A percentile compares a stretch with the other conserved stretches of the same genome.
Conservation (phyloP, 1,139 yeast genomes). For the Taphrina deformans region DNA sequence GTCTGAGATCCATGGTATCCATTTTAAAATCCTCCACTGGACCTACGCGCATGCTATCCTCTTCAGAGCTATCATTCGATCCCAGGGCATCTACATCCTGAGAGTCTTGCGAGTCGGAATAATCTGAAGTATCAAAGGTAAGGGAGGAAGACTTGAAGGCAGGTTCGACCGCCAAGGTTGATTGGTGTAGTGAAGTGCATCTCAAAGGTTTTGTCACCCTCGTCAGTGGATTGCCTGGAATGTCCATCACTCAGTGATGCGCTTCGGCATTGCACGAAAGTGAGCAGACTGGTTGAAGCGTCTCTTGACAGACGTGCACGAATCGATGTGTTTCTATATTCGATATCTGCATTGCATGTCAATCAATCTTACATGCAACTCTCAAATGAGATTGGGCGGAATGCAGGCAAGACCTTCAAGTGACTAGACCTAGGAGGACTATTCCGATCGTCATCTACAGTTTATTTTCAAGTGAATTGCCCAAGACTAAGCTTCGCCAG, state of each 20-base stretch:
- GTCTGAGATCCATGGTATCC: neutral
- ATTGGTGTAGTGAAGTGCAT: conserved; percentile 29
- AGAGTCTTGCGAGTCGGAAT: conserved; percentile 1
- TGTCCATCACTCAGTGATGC: neutral
- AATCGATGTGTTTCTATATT: no score
- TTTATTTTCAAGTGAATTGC: no score
- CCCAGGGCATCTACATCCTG: neutral
- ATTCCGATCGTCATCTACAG: no score
- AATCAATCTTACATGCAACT: no score
- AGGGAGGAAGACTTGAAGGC: neutral
- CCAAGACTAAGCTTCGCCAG: no score
- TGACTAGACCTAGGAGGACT: no score
- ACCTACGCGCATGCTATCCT: neutral
- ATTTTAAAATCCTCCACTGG: neutral
- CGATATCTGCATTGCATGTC: no score
- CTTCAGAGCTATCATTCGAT: neutral
- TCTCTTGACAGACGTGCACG: no score
- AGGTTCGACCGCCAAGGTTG: conserved; percentile 10
- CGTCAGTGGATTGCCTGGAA: neutral
- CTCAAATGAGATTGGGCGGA: no score
- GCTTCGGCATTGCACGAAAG: neutral
- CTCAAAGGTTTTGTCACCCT: conserved; percentile 22
- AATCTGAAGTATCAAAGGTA: neutral
- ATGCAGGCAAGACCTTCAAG: no score
- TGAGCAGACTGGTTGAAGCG: neutral